Evolutionary conservation across 2,329 filamentous ascomycete genomes (phyloP), one percentile per base, ranked within the genome.

Genomic region (Calonectria montana): DNA sequence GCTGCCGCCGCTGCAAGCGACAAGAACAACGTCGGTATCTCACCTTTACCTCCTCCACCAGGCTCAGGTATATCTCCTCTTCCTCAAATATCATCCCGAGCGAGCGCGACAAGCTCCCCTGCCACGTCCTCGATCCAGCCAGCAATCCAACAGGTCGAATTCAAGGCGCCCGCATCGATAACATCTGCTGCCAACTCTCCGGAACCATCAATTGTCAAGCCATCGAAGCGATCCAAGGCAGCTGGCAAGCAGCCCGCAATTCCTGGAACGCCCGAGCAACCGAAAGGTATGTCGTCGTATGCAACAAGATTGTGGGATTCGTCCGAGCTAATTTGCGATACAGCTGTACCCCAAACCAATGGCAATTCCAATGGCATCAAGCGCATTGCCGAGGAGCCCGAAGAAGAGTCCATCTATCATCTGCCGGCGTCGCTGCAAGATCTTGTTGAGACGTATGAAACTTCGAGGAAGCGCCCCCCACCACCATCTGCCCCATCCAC

Each of bases 1-100:
- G 97, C 97, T 0, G 97, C 97, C 0, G 97, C 96, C 0, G 96
- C 97, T 1, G 95, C 96, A 55, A 95, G 91, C 82, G 95, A 98
- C 77, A 90, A 87, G 84, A 96, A 94, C 86, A 96, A 93, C 81
- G 93, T 98, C 35, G 97, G 97, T 29, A 98, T 99, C 80, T 93
- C 96, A 70, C 97, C 97, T 47, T 88, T 98, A 80, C 97, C 97
- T 67, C 96, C 97, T 73, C 97, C 97, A 79, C 95, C 95, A 31
- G 74, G 79, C 18, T 80, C 86, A 13, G 83, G 84, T 71, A 84
- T 87, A 69, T 84, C 86, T 55, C 83, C 86, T 76, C 82, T 87
- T 82, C 91, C 88, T 71, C 84, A 65, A 39, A 35, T 86, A 64
- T 89, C 86, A 73, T 88, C 91, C 29, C 91, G 82, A 78, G 83